Base-by-base conservation (phyloP, 2,329 filamentous ascomycete genomes). In the Aspergillus quadrilineatus region DNA sequence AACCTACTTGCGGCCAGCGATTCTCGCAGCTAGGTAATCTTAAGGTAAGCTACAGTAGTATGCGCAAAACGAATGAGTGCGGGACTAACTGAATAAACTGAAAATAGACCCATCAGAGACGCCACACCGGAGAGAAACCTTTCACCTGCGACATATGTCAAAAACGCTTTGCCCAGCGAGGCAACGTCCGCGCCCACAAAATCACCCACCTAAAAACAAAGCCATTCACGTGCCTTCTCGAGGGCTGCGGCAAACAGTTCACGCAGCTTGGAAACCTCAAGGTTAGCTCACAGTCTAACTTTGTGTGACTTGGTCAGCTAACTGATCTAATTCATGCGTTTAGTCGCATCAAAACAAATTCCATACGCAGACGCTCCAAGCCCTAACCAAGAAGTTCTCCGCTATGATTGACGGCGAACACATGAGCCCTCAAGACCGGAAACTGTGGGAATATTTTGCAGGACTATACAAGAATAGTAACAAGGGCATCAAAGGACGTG, bases 401-500 rank as follows among this genome's bases (percentile, higher is more conserved):
- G 80, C 80, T 37, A 78, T 87, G 56, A 75, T 77, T 36, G 82
- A 87, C 52, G 80, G 79, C n/a, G 83, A 88, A 37, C 77, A 80
- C 4, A 84, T 92, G n/a, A 79, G 78, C 9, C 78, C 82, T 0
- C 81, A 86, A 37, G 90, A 97, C 66, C 86, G 84, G 59, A 87
- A 91, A 58, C 79, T 97, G 50, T 91, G 89, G 79, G 84, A 89
- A 64, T 96, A 96, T 76, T 94, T 97, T 69, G 83, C 87, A 4
- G 82, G 82, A 0, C 80, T 96, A n/a, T 97, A 96, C 82, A 96
- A 96, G 79, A 95, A 97, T 76, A 92, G 89, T 76, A 97, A 97
- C 82, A 96, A 96, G 74, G 94, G 94, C 1, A 97, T 97, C 79
- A 97, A 97, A 75, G 94, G 94, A 9, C 86, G 94, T 45, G 94